Evolutionary conservation across 768 basidiomycete genomes (phyloP).

Genomic region (Clitopilus passeckerianus): DNA sequence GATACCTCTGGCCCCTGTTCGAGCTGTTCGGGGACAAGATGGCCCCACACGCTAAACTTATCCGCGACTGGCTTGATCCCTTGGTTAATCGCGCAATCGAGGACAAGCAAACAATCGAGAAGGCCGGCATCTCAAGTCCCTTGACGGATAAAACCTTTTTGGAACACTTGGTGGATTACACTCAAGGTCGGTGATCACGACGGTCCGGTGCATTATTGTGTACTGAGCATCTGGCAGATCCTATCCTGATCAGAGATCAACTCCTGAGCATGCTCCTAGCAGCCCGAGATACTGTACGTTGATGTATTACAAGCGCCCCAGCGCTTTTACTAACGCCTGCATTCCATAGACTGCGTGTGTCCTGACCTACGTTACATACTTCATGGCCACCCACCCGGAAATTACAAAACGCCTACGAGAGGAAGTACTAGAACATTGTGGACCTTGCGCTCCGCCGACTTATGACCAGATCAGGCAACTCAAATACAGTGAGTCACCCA

Average conservation of each 20-base stretch:
- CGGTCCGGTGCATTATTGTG: not conserved
- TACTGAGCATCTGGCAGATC: conserved; percentile 36
- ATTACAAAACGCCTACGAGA: conserved; percentile 45
- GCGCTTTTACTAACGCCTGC: not conserved
- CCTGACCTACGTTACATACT: conserved; percentile 66
- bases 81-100: conserved; percentile 50
- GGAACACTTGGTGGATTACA: conserved; percentile 62
- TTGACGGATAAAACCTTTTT: conserved; percentile 58
- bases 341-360: conserved; percentile 56
- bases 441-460: conserved; percentile 40
- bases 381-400: conserved; percentile 61
- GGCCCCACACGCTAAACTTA: conserved; percentile 39
- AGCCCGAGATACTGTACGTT: conserved; percentile 68
- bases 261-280: conserved; percentile 75
- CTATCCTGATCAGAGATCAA: conserved; percentile 67
- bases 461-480: conserved; percentile 54
- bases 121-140: conserved; percentile 29
- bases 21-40: conserved; percentile 57
- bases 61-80: conserved; percentile 60
- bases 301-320: not conserved
- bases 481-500: conserved; percentile 51
- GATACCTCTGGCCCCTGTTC: conserved; percentile 56
- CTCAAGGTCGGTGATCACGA: conserved; percentile 42
- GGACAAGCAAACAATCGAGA: conserved; percentile 32
- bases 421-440: conserved; percentile 58